Conservation (phyloP, 169 alveolate species). For the Plasmodium vinckei region DNA sequence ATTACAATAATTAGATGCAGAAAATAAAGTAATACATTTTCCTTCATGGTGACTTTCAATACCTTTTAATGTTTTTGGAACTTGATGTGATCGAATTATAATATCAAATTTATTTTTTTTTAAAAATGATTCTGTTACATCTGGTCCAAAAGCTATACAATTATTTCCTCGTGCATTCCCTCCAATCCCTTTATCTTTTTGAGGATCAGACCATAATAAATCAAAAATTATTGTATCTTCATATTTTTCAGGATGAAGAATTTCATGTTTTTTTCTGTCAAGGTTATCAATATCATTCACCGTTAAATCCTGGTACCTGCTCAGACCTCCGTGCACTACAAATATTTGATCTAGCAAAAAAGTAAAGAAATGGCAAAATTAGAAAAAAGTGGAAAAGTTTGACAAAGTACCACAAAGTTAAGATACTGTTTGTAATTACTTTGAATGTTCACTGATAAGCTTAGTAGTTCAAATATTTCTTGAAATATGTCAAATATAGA, state of each 20-base stretch:
- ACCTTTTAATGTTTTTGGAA: slow-evolving; percentile 91
- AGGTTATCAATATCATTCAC: slow-evolving; percentile 87
- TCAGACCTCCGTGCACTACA: slow-evolving; percentile 93
- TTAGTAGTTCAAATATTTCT: slow-evolving; percentile 88
- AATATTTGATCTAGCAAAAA: slow-evolving; percentile 74
- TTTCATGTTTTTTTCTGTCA: slow-evolving; percentile 90
- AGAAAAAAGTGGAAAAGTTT: background rate
- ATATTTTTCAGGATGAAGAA: slow-evolving; percentile 88
- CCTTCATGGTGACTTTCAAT: slow-evolving; percentile 91
- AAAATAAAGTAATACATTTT: slow-evolving; percentile 90
- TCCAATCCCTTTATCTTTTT: slow-evolving; percentile 87
- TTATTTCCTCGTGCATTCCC: slow-evolving; percentile 91
- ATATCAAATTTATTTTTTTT: slow-evolving; percentile 89
- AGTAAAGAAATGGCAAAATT: background rate
- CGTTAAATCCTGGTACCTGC: slow-evolving; percentile 89
- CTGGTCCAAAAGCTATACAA: slow-evolving; percentile 93
- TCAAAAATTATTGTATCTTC: slow-evolving; percentile 92
- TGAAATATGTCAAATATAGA: slow-evolving; percentile 90
- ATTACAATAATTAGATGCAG: slow-evolving; percentile 94
- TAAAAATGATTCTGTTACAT: slow-evolving; percentile 90
- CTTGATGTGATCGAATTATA: slow-evolving; percentile 93
- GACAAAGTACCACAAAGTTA: background rate
- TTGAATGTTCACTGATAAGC: slow-evolving; percentile 89
- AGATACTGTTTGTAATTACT: slow-evolving; percentile 73
- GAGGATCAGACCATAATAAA: slow-evolving; percentile 94